These are phyloP conservation scores for Coniella vitis DNA, from an alignment of 2,329 filamentous ascomycete species.

Conservation along the genomic window DNA sequence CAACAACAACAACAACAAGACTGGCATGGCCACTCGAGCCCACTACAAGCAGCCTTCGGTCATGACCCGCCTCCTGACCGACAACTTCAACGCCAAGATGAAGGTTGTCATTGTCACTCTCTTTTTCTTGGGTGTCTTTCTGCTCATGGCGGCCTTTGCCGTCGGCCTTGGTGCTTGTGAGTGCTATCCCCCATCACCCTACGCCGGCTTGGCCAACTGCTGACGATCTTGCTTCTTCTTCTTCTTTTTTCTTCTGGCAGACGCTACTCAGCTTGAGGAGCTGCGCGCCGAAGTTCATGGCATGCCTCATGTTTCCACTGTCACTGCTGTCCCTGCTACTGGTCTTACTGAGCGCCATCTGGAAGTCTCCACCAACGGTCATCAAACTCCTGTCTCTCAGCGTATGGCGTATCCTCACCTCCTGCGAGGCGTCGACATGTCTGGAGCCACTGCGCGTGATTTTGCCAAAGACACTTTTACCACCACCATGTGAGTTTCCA, in stretches of 20 bases:
- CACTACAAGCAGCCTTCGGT: not conserved
- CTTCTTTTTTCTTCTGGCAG: constrained; percentile 5
- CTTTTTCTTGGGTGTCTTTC: not conserved
- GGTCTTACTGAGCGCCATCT: no score
- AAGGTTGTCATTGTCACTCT: not conserved
- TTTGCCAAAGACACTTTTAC: no score
- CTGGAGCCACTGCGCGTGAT: no score
- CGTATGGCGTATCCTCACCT: no score
- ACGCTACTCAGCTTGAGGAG: not conserved
- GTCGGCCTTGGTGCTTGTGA: not conserved
- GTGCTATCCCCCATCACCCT: not conserved
- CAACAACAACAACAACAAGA: no score
- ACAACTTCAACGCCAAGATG: not conserved
- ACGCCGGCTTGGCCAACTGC: no score
- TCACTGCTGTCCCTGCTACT: not conserved
- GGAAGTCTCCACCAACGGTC: no score
- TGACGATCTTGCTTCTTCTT: not conserved
- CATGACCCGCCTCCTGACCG: not conserved
- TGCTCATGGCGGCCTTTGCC: constrained; percentile 3
- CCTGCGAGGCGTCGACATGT: no score
- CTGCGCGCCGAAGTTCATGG: not conserved
- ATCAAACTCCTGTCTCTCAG: no score
- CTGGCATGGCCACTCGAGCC: no score
- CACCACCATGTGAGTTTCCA: constrained; percentile 1
- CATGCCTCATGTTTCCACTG: not conserved